Percentiles rank a stretch among this genome's conserved stretches.
Conservation (phyloP, 1,284 basidiomycete genomes). For the Trichosporon inkin region DNA sequence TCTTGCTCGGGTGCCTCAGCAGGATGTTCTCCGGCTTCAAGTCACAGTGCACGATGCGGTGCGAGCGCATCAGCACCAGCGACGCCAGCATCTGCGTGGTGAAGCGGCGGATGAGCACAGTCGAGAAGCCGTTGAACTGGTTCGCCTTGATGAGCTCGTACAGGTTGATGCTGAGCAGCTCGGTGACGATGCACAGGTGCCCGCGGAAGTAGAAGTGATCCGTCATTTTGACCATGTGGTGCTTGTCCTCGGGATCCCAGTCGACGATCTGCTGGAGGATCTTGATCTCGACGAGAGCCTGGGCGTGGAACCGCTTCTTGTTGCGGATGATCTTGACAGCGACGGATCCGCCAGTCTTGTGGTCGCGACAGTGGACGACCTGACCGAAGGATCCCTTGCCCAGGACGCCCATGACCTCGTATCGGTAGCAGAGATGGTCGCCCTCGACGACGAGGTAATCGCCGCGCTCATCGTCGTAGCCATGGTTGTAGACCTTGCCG, state of each 20-base stretch:
- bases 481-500: slow-evolving; percentile 83
- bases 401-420: slow-evolving; percentile 85
- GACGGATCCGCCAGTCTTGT: slow-evolving; percentile 91
- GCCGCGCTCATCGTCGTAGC: slow-evolving; percentile 97
- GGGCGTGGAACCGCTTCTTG: slow-evolving; percentile 98
- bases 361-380: slow-evolving; percentile 92
- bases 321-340: slow-evolving; percentile 99
- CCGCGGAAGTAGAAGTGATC: slow-evolving; percentile 98
- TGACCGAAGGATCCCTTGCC: slow-evolving; percentile 99
- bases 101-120: slow-evolving; percentile 88
- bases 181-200: slow-evolving; percentile 98
- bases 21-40: slow-evolving; percentile 99
- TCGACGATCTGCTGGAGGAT: slow-evolving; percentile 92
- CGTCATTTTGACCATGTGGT: slow-evolving; percentile 96
- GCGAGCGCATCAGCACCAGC: slow-evolving; percentile 86
- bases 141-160: slow-evolving; percentile 99
- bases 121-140: slow-evolving; percentile 94
- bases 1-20: slow-evolving; percentile 89
- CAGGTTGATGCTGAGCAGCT: slow-evolving; percentile 94
- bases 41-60: slow-evolving; percentile 99
- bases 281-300: slow-evolving; percentile 97
- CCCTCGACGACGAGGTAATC: slow-evolving; percentile 87
- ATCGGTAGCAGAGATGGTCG: slow-evolving; percentile 94
- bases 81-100: slow-evolving; percentile 92
- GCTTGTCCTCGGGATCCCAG: slow-evolving; percentile 97